Evolutionary conservation across 2,329 filamentous ascomycete species (phyloP).

Genomic region (Aplosporella prunicola): DNA sequence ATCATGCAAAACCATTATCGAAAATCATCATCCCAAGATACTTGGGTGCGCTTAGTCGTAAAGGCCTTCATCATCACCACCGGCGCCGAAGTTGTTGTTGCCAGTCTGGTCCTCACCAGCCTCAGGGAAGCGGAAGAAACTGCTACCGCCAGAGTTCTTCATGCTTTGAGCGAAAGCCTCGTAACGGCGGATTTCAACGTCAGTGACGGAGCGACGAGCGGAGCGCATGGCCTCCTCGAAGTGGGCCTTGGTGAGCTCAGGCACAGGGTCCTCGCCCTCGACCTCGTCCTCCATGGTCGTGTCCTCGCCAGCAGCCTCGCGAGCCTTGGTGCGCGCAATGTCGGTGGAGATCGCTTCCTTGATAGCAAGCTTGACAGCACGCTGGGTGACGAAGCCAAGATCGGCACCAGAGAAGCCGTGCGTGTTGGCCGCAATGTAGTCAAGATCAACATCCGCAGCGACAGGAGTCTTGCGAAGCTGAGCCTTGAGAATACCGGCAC

Average conservation of each 20-base stretch:
- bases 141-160: slow-evolving; percentile 94
- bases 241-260: slow-evolving; percentile 89
- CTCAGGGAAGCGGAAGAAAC: slow-evolving; percentile 92
- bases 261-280: slow-evolving; percentile 78
- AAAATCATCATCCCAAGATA: slow-evolving; percentile 1
- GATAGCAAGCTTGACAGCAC: slow-evolving; percentile 97
- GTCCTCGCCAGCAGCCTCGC: slow-evolving; percentile 74
- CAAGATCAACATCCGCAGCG: slow-evolving; percentile 72
- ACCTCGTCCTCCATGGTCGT: slow-evolving; percentile 68
- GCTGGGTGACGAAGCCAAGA: slow-evolving; percentile 97
- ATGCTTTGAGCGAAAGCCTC: slow-evolving; percentile 98
- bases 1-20: slow-evolving; percentile 10
- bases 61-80: slow-evolving; percentile 90
- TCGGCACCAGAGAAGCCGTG: slow-evolving; percentile 99
- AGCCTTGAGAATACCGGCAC: slow-evolving; percentile 81
- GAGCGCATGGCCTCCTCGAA: slow-evolving; percentile 98
- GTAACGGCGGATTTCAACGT: slow-evolving; percentile 96
- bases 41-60: slow-evolving; percentile 60
- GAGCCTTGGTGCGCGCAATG: slow-evolving; percentile 83
- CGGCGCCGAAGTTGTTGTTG: slow-evolving; percentile 61
- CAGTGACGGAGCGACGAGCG: slow-evolving; percentile 85
- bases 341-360: slow-evolving; percentile 88
- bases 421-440: slow-evolving; percentile 91
- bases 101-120: slow-evolving; percentile 39
- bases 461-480: slow-evolving; percentile 98